These are phyloP conservation scores for Platanthera guangdongensis DNA, from an alignment of 106 monocot species.

Conservation along the genomic window DNA sequence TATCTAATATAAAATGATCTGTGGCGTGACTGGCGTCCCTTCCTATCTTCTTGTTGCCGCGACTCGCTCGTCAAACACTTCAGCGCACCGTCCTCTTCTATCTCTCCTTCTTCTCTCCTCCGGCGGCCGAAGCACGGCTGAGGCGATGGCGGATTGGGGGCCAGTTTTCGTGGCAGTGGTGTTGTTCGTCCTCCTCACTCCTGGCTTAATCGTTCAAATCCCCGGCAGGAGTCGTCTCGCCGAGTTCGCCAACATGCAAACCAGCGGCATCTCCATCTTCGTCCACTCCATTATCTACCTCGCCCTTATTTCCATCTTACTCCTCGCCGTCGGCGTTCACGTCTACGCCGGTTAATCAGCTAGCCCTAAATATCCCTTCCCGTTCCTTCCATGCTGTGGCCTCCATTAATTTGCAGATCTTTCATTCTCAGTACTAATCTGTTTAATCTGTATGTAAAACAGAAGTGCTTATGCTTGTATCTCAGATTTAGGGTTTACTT, in stretches of 20 bases:
- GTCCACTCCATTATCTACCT: constrained; percentile 7
- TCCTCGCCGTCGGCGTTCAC: constrained; percentile 6
- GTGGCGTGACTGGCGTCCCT: not conserved
- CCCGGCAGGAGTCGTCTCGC: constrained; percentile 18
- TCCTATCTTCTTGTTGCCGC: not conserved
- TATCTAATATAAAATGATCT: too few species aligned
- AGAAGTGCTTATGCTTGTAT: not conserved
- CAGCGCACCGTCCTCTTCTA: too few species aligned
- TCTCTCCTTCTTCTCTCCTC: not conserved
- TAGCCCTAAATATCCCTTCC: not conserved
- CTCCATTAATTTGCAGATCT: not conserved
- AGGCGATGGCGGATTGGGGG: constrained; percentile 24
- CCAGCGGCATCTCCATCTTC: constrained; percentile 14
- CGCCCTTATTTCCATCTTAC: not conserved
- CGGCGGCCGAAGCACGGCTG: not conserved
- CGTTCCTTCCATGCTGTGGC: not conserved
- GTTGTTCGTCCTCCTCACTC: constrained; percentile 26
- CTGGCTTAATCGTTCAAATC: constrained; percentile 19
- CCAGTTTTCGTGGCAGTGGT: constrained; percentile 21
- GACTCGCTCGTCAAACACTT: not conserved
- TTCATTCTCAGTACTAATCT: not conserved
- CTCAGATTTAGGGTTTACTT: too few species aligned
- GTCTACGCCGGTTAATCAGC: constrained; percentile 2
- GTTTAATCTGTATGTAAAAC: too few species aligned
- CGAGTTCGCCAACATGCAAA: constrained; percentile 26